Conservation (phyloP, 108 stramenopile genomes). For the Chaetoceros tenuissimus region DNA sequence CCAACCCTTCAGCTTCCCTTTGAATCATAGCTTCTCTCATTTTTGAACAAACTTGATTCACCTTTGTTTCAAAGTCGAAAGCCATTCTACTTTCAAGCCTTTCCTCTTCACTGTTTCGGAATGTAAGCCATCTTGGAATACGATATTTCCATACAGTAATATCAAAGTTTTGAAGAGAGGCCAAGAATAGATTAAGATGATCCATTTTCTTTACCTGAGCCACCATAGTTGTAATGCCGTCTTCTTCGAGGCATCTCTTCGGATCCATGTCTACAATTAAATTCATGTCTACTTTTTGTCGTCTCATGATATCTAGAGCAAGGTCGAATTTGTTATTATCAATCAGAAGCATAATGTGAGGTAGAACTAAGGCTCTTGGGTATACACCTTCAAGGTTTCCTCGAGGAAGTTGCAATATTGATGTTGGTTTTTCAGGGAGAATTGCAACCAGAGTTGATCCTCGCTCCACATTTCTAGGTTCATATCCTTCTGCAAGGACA, state of each 20-base stretch:
- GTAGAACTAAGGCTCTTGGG: constrained; percentile 71
- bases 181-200: constrained; percentile 79
- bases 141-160: constrained; percentile 56
- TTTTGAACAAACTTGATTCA: constrained; percentile 61
- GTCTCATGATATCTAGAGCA: constrained; percentile 73
- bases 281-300: constrained; percentile 81
- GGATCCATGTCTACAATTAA: constrained; percentile 72
- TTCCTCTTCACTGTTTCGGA: constrained; percentile 2
- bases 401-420: constrained; percentile 74
- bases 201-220: constrained; percentile 58
- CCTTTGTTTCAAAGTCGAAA: constrained; percentile 61
- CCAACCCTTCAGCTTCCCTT: constrained; percentile 27
- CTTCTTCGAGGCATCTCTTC: constrained; percentile 42
- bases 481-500: constrained; percentile 59
- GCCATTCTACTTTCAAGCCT: background rate
- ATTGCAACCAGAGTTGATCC: constrained; percentile 69
- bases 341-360: constrained; percentile 59
- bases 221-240: constrained; percentile 37
- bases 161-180: constrained; percentile 59
- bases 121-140: constrained; percentile 53
- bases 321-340: constrained; percentile 27
- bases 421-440: constrained; percentile 46
- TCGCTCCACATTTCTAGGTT: constrained; percentile 75
- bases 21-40: constrained; percentile 58
- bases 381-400: constrained; percentile 80